phyloP scores from a whole-genome alignment of 2,329 filamentous ascomycete genomes.

The Dryadomyces quercus-mongolicae region DNA sequence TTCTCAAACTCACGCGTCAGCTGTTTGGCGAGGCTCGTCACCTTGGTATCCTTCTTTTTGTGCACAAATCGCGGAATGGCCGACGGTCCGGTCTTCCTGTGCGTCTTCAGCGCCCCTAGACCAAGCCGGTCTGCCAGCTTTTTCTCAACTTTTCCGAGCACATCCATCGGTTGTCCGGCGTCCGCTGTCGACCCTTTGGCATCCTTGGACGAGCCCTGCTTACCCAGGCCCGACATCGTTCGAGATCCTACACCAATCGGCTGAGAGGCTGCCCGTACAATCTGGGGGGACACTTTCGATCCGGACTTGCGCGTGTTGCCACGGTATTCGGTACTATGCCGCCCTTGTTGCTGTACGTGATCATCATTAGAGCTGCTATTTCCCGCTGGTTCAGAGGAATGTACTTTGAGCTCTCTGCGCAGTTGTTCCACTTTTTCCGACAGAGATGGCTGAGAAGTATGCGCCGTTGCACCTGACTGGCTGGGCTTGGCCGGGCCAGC shows the following conservation, averaged over 20 bases:
- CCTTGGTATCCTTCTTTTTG: constrained; percentile 61
- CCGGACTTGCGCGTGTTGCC: constrained; percentile 31
- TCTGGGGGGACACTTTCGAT: constrained; percentile 35
- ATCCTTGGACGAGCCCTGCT: constrained; percentile 18
- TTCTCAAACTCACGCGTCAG: constrained; percentile 94
- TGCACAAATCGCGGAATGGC: constrained; percentile 81
- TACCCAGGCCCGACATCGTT: constrained; percentile 30
- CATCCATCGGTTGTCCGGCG: constrained; percentile 16
- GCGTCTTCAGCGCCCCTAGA: constrained; percentile 49
- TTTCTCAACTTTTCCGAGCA: constrained; percentile 40
- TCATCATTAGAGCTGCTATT: not conserved
- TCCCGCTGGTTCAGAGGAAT: constrained; percentile 16
- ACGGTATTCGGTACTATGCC: constrained; percentile 12
- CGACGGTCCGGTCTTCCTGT: constrained; percentile 49
- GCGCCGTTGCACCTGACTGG: not conserved
- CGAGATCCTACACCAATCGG: constrained; percentile 34
- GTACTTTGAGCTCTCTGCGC: constrained; percentile 34
- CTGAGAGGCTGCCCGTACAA: constrained; percentile 41
- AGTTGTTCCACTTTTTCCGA: constrained; percentile 38
- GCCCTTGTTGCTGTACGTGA: constrained; percentile 12
- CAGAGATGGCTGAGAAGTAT: constrained; percentile 15
- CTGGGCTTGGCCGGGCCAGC: too few relatives aligned
- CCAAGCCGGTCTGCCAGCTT: constrained; percentile 65
- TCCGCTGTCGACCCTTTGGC: not conserved
- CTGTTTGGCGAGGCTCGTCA: constrained; percentile 88